Base-by-base conservation (phyloP, 2,329 filamentous ascomycete genomes). In the Dactylellina parvicollis region DNA sequence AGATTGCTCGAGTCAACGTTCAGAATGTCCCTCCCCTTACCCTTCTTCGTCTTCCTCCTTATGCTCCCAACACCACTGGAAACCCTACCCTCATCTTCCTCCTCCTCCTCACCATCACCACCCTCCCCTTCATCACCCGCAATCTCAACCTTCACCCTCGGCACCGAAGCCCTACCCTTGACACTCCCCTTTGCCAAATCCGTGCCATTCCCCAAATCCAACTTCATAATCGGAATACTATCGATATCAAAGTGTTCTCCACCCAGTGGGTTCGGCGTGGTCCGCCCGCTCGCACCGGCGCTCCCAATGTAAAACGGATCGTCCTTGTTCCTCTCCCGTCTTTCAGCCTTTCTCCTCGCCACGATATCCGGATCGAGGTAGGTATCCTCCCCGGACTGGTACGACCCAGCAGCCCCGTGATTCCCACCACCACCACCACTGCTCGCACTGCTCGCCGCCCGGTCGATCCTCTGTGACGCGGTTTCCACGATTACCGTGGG, bases 211-310 rank as follows among this genome's bases (percentile, higher is more conserved):
- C 89, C 88, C 5, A 97, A 85, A 74, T 96, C 89, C 49, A 99
- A 85, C 79, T 96, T 89, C 88, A 99, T 95, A 78, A 99, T 94
- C 1, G 95, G 95, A 77, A 99, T 99, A 1, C 92, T 87, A 80
- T 99, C 95, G 44, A 99, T 89, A 79, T 99, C 94, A 7, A 98
- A 83, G 46, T 91, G 90, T 1, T 76, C 76, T 2, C 67, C 75
- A 12, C 59, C 60, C 12, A 75, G 42, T 8, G 73, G 89, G 88
- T 1, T 89, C 75, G 32, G 79, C 76, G 26, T 76, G 38, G 55
- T 75, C 70, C 20, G 76, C 73, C 18, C 75, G 77, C 36, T 73
- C 32, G 61, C 74, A 10, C 57, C 67, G 12, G 74, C 55, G 40
- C 70, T 57, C 2, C 76, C 83, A 78, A 99, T 98, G 79, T 99